Base-by-base conservation (phyloP, 1,139 yeast species). In the Hyphopichia pseudoburtonii region DNA sequence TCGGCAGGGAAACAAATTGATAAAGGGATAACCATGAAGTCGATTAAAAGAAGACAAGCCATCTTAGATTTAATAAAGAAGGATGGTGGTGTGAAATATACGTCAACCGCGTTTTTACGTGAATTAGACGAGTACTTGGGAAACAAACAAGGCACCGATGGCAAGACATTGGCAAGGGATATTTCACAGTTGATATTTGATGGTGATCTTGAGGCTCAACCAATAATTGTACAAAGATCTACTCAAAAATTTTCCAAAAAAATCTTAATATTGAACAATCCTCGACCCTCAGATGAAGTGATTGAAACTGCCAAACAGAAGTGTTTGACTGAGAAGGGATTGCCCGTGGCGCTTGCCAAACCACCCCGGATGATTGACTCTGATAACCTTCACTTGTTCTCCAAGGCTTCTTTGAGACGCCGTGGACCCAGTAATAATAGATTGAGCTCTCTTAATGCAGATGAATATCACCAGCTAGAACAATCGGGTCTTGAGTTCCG, bases 141-240 rank as follows among this genome's bases (percentile, higher is more conserved):
- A 3, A 56, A 53, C 17, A 50, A 58, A 2, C 71, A 77, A 10
- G 40, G 48, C 1, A 70, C 78, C 2, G 83, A 77, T 48, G 59
- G 63, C 38, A 70, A 70, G 40, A 78, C 83, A 0, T 40, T 76
- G 6, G 63, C 65, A 1, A 60, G 77, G 33, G 82, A 77, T 48
- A 64, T 74, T 1, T 51, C 60, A 2, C 38, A 47, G 11, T 45
- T 65, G 17, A 56, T 58, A 2, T 43, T 48, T 7, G 44, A 43
- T 35, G 54, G 56, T 2, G 54, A 51, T 3, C 35, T 70, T 15
- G 67, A 64, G 35, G 52, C 60, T 7, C 56, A 57, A 34, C 57
- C 57, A 32, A 51, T 68, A 5, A 42, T 50, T 2, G 48, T 65
- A 28, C 42, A 46, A n/a, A 48, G 60, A 36, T 53, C 62, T 6